A percentile compares a stretch with the other conserved stretches of the same genome.
phyloP scores from a whole-genome alignment of 176 grass and related monocot genomes.

The Otatea glauca region DNA sequence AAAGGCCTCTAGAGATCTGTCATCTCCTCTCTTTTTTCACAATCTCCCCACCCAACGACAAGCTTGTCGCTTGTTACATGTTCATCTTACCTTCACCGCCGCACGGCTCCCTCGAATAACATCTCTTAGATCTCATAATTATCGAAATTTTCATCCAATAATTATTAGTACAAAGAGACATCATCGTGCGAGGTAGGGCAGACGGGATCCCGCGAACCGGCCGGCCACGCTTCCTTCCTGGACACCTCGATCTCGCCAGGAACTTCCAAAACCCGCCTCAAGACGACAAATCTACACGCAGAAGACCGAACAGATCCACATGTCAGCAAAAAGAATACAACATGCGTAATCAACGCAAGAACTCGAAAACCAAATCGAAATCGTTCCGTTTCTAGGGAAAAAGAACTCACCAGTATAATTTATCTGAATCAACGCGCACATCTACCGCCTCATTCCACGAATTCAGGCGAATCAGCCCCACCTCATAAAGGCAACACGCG shows the following conservation, averaged over 20 bases:
- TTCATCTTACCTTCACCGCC: constrained; percentile 45
- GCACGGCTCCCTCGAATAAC: background rate
- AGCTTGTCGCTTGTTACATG: constrained; percentile 34
- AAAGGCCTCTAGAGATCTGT: constrained; percentile 55
- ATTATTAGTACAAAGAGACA: constrained; percentile 49
- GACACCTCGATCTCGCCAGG: background rate
- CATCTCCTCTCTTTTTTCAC: background rate
- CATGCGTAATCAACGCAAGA: background rate
- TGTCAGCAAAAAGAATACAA: background rate
- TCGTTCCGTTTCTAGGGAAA: rapidly evolving
- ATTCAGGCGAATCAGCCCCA: background rate
- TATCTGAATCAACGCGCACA: background rate
- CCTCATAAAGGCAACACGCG: background rate
- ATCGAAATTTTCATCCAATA: constrained; percentile 50
- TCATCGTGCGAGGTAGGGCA: background rate
- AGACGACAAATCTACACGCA: background rate
- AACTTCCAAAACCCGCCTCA: background rate
- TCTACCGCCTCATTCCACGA: background rate
- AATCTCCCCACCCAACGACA: background rate
- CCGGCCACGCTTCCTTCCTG: too few species aligned
- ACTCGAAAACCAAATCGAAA: background rate
- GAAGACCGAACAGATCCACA: background rate
- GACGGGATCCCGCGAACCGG: too few species aligned
- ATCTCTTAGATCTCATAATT: constrained; percentile 60
- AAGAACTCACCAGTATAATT: background rate